Base-by-base conservation (phyloP, 192 early-diverging fungal species). In the Funneliformis geosporum region DNA sequence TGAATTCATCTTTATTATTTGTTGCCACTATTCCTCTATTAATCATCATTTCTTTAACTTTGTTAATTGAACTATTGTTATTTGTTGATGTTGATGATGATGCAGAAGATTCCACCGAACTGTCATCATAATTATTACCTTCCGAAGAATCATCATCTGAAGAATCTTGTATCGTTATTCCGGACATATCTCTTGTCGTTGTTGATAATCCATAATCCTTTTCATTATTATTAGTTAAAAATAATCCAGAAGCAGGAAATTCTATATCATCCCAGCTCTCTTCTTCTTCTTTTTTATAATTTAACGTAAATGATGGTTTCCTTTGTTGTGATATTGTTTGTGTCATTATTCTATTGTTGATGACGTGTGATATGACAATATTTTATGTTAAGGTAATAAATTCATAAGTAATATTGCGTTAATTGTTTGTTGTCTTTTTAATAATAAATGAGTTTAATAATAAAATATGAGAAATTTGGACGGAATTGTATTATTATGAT, bases 241-340 rank as follows among this genome's bases (percentile, higher is more conserved):
- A 18, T 73, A 73, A 73, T 40, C 70, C 70, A 8, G 70, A 40
- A 11, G 12, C 33, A 28, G 70, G 70, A 27, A 73, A 27, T 50
- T 73, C 70, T 33, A 73, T 27, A 50, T 73, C 70, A 47, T 73
- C 70, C 70, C 70, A 73, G n/a, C n/a, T 73, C 9, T 73, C 70
- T 46, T 73, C 70, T 27, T 66, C 64, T 66, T 33, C 28, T 12
- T 64, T 64, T 64, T 33, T 33, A 33, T 2, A 33, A 33, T 33
- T 33, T 33, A 33, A 33, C 33, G 33, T 33, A 33, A 33, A 33
- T 33, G 33, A 33, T 33, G 33, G 62, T 50, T 50, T 50, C 11
- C 2, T 50, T 50, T 50, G 47, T 50, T 8, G 47, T 3, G 47
- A 50, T 50, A 50, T 47, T 50, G 5, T 5, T 50, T 50, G 47